phyloP scores from a whole-genome alignment of 495 filamentous ascomycete species.

The Annulohypoxylon maeteangense region DNA sequence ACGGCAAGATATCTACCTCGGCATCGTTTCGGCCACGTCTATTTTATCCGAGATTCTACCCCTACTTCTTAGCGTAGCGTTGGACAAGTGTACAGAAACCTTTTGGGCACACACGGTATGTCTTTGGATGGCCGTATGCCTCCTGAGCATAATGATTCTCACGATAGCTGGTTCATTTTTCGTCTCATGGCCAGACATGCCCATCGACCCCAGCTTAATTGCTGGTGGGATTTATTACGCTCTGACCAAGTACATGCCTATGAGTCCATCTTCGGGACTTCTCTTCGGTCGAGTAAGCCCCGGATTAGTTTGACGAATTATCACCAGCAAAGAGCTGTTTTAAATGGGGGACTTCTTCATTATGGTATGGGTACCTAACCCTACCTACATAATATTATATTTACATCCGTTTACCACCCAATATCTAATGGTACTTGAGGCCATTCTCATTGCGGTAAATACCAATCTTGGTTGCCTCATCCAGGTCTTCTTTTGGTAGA shows the following conservation, averaged over 20 bases:
- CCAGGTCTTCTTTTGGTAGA: conserved; percentile 65
- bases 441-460: conserved; percentile 46
- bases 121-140: conserved; percentile 40
- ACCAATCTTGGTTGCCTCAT: conserved; percentile 59
- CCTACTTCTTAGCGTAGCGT: conserved; percentile 44
- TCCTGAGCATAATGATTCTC: conserved; percentile 46
- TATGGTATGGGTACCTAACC: background rate
- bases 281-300: conserved; percentile 21
- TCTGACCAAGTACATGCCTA: conserved; percentile 13
- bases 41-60: conserved; percentile 49
- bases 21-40: conserved; percentile 36
- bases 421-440: conserved; percentile 26
- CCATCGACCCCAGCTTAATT: conserved; percentile 49
- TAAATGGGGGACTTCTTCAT: background rate
- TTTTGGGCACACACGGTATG: conserved; percentile 40
- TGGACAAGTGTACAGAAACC: conserved; percentile 44
- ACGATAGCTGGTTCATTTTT: conserved; percentile 45
- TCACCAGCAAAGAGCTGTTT: background rate
- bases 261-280: conserved; percentile 31
- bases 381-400: background rate
- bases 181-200: conserved; percentile 47
- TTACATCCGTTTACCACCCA: background rate
- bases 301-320: conserved; percentile 15
- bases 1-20: conserved; percentile 44
- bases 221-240: conserved; percentile 48